These are phyloP conservation scores for Cenchrus fungigraminus DNA, from an alignment of 176 grass and related monocot genomes.

Conservation along the genomic window DNA sequence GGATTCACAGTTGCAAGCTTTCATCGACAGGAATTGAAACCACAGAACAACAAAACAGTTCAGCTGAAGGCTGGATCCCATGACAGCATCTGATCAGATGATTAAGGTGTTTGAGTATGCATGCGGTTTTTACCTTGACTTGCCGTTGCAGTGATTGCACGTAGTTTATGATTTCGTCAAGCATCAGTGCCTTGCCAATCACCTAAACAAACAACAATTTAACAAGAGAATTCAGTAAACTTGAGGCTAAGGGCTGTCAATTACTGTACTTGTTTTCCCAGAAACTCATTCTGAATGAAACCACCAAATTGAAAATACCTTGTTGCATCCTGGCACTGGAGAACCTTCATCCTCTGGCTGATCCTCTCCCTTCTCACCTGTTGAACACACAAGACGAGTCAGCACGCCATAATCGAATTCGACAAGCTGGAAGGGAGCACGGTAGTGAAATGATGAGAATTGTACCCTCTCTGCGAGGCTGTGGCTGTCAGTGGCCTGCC, in stretches of 20 bases:
- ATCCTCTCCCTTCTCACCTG: slow-evolving; percentile 93
- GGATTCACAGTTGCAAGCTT: slow-evolving; percentile 95
- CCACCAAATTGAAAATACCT: slow-evolving; percentile 40
- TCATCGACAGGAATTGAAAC: slow-evolving; percentile 95
- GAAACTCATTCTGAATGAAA: slow-evolving; percentile 28
- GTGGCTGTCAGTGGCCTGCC: slow-evolving; percentile 93
- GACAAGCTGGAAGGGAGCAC: background rate
- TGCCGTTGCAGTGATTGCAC: slow-evolving; percentile 87
- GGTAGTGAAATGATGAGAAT: slow-evolving; percentile 1
- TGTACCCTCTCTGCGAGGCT: slow-evolving; percentile 95
- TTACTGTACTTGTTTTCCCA: background rate
- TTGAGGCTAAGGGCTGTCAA: background rate
- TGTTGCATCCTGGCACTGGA: slow-evolving; percentile 95
- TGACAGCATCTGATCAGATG: background rate
- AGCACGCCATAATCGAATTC: background rate
- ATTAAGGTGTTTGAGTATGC: background rate
- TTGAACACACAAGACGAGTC: slow-evolving; percentile 16
- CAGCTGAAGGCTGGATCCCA: slow-evolving; percentile 12
- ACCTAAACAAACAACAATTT: slow-evolving; percentile 54
- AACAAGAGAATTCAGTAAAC: slow-evolving; percentile 5
- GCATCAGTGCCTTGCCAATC: slow-evolving; percentile 91
- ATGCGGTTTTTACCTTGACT: slow-evolving; percentile 60
- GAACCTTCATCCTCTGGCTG: slow-evolving; percentile 88
- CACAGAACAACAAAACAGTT: background rate
- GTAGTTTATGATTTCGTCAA: slow-evolving; percentile 95